A percentile compares a stretch with the other conserved stretches of the same genome.
Conservation (phyloP, 2,329 filamentous ascomycete genomes). For the Arachnopeziza araneosa region DNA sequence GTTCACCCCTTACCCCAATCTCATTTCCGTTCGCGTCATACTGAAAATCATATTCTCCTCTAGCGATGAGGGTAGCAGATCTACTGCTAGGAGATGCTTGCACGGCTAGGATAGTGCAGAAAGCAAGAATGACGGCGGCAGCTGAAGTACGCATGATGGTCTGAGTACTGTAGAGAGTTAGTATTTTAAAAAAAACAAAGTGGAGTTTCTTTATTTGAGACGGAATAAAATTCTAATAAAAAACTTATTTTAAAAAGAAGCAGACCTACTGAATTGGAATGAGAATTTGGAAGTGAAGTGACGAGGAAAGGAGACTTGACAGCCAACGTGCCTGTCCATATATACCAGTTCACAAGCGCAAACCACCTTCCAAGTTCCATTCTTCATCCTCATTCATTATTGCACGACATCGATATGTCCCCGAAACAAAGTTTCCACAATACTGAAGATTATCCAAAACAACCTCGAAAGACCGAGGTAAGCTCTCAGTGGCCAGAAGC, state of each 20-base stretch:
- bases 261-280: background rate
- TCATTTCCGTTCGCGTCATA: constrained; percentile 16
- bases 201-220: background rate
- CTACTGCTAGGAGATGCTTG: constrained; percentile 14
- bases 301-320: background rate
- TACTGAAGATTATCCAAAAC: background rate
- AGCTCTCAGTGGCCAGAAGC: background rate
- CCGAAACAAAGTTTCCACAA: background rate
- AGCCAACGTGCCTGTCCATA: background rate
- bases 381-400: background rate
- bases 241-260: background rate
- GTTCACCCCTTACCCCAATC: constrained; percentile 1
- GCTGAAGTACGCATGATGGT: constrained; percentile 22
- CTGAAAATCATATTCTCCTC: constrained; percentile 1
- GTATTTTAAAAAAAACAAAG: background rate
- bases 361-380: background rate
- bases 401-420: no score
- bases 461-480: background rate
- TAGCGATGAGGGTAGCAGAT: background rate
- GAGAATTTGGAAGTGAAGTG: background rate
- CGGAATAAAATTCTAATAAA: background rate
- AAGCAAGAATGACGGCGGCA: constrained; percentile 22
- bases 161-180: background rate
- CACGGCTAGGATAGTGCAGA: constrained; percentile 21
- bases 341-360: background rate